These are phyloP conservation scores for Diatrype stigma DNA, from an alignment of 2,329 filamentous ascomycete genomes.

Conservation along the genomic window DNA sequence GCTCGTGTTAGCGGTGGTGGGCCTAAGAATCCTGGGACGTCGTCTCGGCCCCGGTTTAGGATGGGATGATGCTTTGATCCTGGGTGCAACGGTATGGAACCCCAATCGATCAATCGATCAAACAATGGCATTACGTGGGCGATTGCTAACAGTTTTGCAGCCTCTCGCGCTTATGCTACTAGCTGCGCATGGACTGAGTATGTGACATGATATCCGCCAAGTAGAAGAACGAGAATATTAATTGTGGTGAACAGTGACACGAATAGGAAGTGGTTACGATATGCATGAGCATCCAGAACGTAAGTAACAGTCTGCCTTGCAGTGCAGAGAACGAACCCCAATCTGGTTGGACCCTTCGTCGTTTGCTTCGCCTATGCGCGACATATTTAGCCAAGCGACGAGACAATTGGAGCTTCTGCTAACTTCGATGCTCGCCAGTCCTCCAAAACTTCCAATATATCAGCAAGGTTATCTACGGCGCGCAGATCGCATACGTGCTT, in stretches of 20 bases:
- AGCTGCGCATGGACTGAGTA: not conserved
- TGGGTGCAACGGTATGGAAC: not conserved
- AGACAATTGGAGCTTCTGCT: not conserved
- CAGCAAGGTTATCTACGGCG: slow-evolving; percentile 12
- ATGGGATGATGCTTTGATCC: not conserved
- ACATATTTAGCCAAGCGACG: not conserved
- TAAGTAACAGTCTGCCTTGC: not conserved
- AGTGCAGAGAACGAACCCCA: not conserved
- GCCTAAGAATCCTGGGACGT: not conserved
- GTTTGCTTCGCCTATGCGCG: not conserved
- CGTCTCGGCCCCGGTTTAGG: not conserved
- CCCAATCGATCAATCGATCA: not conserved
- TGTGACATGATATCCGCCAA: not conserved
- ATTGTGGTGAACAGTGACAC: not conserved
- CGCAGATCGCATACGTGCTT: slow-evolving; percentile 16
- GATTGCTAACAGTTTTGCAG: not conserved
- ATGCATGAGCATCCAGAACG: not conserved
- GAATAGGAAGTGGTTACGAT: not conserved
- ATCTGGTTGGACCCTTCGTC: not conserved
- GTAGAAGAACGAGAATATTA: not conserved
- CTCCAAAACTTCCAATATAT: slow-evolving; percentile 1
- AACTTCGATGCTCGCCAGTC: not conserved
- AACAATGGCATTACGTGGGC: too few species aligned
- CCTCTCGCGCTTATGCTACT: not conserved
- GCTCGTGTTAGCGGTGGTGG: not conserved